Evolutionary conservation across 768 basidiomycete species (phyloP).

Genomic region (Kondoa subrosea): DNA sequence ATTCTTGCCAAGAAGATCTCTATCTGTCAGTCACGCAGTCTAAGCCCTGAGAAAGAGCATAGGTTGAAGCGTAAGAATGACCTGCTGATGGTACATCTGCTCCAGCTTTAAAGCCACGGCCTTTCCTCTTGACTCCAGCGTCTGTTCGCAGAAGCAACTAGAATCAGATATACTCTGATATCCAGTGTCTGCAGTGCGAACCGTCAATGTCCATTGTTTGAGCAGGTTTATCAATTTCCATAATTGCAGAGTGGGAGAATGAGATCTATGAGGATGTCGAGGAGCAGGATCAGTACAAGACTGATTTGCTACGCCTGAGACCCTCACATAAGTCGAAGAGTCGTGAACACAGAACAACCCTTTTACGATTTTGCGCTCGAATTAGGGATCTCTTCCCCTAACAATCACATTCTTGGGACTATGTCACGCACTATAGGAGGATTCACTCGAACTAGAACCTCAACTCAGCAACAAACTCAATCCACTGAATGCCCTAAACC

Average conservation of each 20-base stretch:
- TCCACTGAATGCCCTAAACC: background rate
- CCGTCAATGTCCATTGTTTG: slow-evolving; percentile 6
- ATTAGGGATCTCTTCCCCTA: too few relatives aligned
- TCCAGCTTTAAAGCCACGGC: slow-evolving; percentile 18
- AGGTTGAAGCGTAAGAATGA: background rate
- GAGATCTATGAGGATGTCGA: too few relatives aligned
- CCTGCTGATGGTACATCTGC: slow-evolving; percentile 9
- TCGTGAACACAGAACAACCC: too few relatives aligned
- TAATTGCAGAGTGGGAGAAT: slow-evolving; percentile 9
- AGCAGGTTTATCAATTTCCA: slow-evolving; percentile 13
- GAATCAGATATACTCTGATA: background rate
- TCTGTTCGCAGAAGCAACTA: slow-evolving; percentile 3
- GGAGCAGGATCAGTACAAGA: too few relatives aligned
- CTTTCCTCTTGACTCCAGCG: slow-evolving; percentile 18
- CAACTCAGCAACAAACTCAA: background rate
- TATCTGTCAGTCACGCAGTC: slow-evolving; percentile 8
- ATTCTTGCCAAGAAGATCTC: slow-evolving; percentile 10
- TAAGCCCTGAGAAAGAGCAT: background rate
- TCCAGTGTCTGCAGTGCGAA: background rate
- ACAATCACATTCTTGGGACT: background rate
- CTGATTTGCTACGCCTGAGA: too few relatives aligned
- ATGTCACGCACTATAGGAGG: slow-evolving; percentile 1
- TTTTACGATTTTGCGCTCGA: too few relatives aligned
- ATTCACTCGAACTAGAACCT: background rate
- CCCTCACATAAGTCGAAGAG: too few relatives aligned